These are phyloP conservation scores for Cystobasidium tubakii DNA, from an alignment of 768 basidiomycete species.

Conservation along the genomic window DNA sequence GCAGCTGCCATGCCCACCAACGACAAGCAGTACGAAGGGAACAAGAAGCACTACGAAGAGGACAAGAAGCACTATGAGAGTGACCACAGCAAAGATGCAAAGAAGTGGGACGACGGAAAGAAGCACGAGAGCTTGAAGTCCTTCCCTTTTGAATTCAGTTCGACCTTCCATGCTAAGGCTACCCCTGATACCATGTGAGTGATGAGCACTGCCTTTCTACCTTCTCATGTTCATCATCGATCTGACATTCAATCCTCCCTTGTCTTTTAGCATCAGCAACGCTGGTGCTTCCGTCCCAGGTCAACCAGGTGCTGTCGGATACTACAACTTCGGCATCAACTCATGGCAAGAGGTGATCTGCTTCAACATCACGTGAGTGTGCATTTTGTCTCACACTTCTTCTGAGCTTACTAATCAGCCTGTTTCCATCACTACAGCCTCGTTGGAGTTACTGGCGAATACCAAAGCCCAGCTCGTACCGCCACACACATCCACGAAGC, in stretches of 20 bases:
- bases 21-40: constrained; percentile 7
- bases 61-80: background rate
- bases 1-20: constrained; percentile 24
- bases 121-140: constrained; percentile 5
- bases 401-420: too few relatives aligned
- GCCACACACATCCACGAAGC: constrained; percentile 35
- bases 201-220: background rate
- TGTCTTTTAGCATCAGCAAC: constrained; percentile 11
- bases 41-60: constrained; percentile 13
- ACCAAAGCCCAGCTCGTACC: constrained; percentile 24
- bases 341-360: constrained; percentile 31
- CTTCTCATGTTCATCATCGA: background rate
- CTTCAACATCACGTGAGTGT: constrained; percentile 36
- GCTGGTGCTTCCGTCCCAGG: constrained; percentile 22
- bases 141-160: constrained; percentile 33
- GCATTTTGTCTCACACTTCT: background rate
- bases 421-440: too few relatives aligned
- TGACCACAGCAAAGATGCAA: background rate
- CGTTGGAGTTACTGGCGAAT: constrained; percentile 30
- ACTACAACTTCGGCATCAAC: constrained; percentile 35
- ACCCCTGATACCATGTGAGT: constrained; percentile 25
- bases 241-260: too few relatives aligned
- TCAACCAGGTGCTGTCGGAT: constrained; percentile 24
- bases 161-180: constrained; percentile 24
- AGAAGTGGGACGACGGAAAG: constrained; percentile 11